Percentiles rank a stretch among this genome's conserved stretches.
phyloP scores from a whole-genome alignment of 169 alveolate genomes.

The Theileria sp. region DNA sequence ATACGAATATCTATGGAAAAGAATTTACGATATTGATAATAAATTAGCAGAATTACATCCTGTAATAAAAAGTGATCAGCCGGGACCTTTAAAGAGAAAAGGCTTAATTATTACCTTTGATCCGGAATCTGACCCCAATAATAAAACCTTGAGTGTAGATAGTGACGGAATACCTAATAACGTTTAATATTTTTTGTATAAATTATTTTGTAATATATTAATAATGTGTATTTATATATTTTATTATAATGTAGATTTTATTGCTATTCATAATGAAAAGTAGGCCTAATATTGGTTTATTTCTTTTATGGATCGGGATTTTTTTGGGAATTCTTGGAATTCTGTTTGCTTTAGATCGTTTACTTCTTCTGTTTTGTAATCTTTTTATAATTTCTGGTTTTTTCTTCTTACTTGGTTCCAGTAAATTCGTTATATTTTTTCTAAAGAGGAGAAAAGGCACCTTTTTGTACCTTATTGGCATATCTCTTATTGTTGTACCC shows the following conservation, averaged over 20 bases:
- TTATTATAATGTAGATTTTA: background rate
- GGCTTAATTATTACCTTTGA: slow-evolving; percentile 65
- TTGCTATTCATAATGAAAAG: slow-evolving; percentile 36
- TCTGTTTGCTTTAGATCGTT: slow-evolving; percentile 60
- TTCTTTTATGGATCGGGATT: slow-evolving; percentile 57
- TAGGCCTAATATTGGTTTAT: slow-evolving; percentile 52
- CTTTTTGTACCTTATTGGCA: slow-evolving; percentile 58
- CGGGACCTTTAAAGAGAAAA: slow-evolving; percentile 25
- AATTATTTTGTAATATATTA: background rate
- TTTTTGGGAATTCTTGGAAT: slow-evolving; percentile 58
- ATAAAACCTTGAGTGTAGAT: background rate
- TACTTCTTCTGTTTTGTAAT: slow-evolving; percentile 66
- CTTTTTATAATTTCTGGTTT: slow-evolving; percentile 65
- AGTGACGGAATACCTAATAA: slow-evolving; percentile 5
- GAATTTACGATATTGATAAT: slow-evolving; percentile 49
- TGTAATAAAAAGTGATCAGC: slow-evolving; percentile 7
- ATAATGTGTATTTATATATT: background rate
- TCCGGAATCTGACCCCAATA: slow-evolving; percentile 22
- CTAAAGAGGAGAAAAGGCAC: slow-evolving; percentile 64
- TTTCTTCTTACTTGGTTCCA: slow-evolving; percentile 66
- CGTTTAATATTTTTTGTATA: background rate
- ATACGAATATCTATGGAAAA: slow-evolving; percentile 61
- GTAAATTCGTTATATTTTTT: slow-evolving; percentile 68
- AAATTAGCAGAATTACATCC: slow-evolving; percentile 48
- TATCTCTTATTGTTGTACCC: slow-evolving; percentile 8